Evolutionary conservation across 805 yeast genomes (phyloP), one percentile per base, ranked within the genome.

Genomic region (Zygosaccharomyces siamensis): DNA sequence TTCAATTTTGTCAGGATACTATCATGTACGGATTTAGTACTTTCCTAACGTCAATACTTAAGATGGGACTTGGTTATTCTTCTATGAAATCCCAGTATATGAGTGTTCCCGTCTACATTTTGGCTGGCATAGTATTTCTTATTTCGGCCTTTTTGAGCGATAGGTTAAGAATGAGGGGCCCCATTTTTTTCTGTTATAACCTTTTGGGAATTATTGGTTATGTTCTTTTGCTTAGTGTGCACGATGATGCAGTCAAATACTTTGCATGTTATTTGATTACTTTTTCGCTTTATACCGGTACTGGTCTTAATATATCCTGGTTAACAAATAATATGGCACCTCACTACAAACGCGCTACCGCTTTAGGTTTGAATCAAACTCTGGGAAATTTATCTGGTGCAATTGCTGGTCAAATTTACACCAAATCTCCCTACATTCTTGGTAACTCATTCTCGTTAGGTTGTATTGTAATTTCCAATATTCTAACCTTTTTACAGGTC

Each of bases 301-400:
- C 73, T 3, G 73, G 73, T 18, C 40, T 73, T 31, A 73, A 72
- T 51, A 60, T 71, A 21, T 62, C 73, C 0, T 76, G 79, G 80
- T 52, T 71, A n/a, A 69, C 69, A 21, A 64, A 64, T 32, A 76
- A 75, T 49, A 62, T 67, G 31, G 72, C 76, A 2, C 74, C 74
- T 7, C 67, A 65, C 46, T 73, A 68, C 60, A 70, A 70, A 47
- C 66, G 77, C 57, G 72, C 74, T 7, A 65, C 75, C 3, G 68
- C 74, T 4, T 57, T 74, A 43, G 77, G 74, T 7, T 46, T 64
- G 31, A 72, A 75, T 45, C 77, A 72, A 54, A 64, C 74, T 2
- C 49, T 74, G 14, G 79, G 78, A 7, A 75, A 75, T 52, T 49
- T 70, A 24, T 67, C 78, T 5, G 80, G 80, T 45, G 73, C 70